Base-by-base conservation (phyloP, 306 rosid genomes). In the Castanea sativa region DNA sequence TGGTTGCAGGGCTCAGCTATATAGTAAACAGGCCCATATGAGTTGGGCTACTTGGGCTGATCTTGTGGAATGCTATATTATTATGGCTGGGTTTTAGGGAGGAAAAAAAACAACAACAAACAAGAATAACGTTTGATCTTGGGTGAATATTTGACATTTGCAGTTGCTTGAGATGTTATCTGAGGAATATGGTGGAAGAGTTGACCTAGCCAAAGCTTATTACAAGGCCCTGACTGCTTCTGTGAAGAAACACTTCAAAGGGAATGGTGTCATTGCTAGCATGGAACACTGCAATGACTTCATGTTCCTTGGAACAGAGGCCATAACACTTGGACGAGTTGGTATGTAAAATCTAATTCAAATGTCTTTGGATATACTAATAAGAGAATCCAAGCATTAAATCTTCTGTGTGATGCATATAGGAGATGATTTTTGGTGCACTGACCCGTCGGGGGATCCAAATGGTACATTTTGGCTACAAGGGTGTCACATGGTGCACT, bases 401-500 rank as follows among this genome's bases (percentile, higher is more conserved):
- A 2, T 2, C 2, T 16, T 55, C 11, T 53, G 2, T 55, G 23
- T 4, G 15, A 73, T 55, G 13, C n/a, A 20, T 52, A 27, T 23
- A 91, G 94, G 97, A n/a, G 97, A 91, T 79, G 97, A 93, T 85
- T 91, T 93, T 63, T 91, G 97, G 96, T 85, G 89, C 69, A 77
- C 57, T 0, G 92, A 93, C 69, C 86, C 93, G 0, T 78, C 88
- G 0, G 97, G 91, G 11, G 93, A 90, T 84, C 97, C 93, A 59
- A 87, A 81, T 29, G 93, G 96, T 1, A 72, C 89, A 19, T 91
- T 79, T 76, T 93, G 97, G 97, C 89, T 93, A 0, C 93, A 93
- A 85, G 92, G 94, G 14, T 91, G 97, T 87, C 96, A 93, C 85
- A 85, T 88, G 93, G 96, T 93, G 69, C 89, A 93, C 12, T 93